Conservation (phyloP, 2,329 filamentous ascomycete genomes). For the Fusarium goolgardi region DNA sequence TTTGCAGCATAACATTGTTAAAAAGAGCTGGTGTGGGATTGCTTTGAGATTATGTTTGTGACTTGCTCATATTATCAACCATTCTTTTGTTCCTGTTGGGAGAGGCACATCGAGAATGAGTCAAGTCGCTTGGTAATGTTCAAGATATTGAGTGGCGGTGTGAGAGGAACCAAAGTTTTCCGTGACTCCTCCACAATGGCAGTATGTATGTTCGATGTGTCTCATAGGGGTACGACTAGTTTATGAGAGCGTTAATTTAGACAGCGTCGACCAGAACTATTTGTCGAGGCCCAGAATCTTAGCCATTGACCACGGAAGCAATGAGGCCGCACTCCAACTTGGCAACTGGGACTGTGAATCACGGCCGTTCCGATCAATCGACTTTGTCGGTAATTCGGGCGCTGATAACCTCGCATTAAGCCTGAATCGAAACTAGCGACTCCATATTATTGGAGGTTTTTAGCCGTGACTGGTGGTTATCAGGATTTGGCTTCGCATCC, state of each 20-base stretch:
- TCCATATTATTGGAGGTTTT: conserved; percentile 20
- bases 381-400: conserved; percentile 9
- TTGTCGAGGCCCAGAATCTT: not conserved
- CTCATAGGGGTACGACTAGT: conserved; percentile 20
- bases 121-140: not conserved
- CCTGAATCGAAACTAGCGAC: conserved; percentile 26
- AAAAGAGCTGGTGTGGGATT: not conserved
- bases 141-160: conserved; percentile 30
- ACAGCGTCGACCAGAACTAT: not conserved
- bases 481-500: conserved; percentile 1
- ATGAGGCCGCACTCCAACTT: conserved; percentile 4
- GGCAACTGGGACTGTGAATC: conserved; percentile 1
- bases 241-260: conserved; percentile 8
- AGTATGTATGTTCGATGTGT: conserved; percentile 1
- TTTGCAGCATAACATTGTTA: not conserved
- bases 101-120: not conserved
- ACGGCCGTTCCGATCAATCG: not conserved
- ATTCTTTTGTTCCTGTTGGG: not conserved
- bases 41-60: not conserved
- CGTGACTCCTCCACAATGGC: not conserved
- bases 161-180: conserved; percentile 4
- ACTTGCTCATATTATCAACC: not conserved
- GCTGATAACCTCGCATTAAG: conserved; percentile 25
- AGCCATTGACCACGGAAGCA: conserved; percentile 10
- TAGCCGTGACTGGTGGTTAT: conserved; percentile 36